Conservation (phyloP, 305 asterid species). For the Fraxinus velutina region DNA sequence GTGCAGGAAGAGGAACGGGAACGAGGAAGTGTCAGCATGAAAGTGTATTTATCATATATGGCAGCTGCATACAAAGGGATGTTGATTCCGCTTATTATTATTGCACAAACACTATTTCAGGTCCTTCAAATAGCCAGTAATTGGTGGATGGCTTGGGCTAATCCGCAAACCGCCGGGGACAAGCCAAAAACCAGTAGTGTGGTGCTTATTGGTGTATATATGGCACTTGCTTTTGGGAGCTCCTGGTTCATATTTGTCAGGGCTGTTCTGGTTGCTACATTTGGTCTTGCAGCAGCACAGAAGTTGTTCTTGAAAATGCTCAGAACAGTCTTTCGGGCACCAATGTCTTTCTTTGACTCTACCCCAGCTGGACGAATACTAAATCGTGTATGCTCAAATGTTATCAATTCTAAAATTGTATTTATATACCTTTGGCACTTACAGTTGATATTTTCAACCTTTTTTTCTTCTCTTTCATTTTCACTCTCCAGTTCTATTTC, state of each 20-base stretch:
- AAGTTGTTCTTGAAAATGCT: constrained; percentile 86
- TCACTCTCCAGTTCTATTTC: not conserved
- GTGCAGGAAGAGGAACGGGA: constrained; percentile 99
- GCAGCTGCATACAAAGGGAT: constrained; percentile 92
- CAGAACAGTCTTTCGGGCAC: constrained; percentile 71
- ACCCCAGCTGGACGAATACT: constrained; percentile 95
- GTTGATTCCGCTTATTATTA: constrained; percentile 75
- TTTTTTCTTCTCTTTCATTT: not conserved
- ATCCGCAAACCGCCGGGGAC: constrained; percentile 86
- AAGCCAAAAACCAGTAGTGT: constrained; percentile 63
- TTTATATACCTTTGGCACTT: not conserved
- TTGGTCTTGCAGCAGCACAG: constrained; percentile 98
- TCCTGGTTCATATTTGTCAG: constrained; percentile 85
- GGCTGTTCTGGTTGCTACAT: constrained; percentile 92
- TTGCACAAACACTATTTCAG: constrained; percentile 90
- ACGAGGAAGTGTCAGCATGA: constrained; percentile 93
- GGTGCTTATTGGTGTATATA: constrained; percentile 76
- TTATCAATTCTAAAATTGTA: not conserved
- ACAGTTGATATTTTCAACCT: constrained; percentile 5
- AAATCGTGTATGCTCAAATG: constrained; percentile 73
- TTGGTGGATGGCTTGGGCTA: constrained; percentile 99
- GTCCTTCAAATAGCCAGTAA: constrained; percentile 95
- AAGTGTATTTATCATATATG: constrained; percentile 88
- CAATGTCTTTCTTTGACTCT: constrained; percentile 98
- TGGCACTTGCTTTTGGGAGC: constrained; percentile 98